Evolutionary conservation across 2,329 filamentous ascomycete species (phyloP).

Genomic region (Scedosporium minutisporum): DNA sequence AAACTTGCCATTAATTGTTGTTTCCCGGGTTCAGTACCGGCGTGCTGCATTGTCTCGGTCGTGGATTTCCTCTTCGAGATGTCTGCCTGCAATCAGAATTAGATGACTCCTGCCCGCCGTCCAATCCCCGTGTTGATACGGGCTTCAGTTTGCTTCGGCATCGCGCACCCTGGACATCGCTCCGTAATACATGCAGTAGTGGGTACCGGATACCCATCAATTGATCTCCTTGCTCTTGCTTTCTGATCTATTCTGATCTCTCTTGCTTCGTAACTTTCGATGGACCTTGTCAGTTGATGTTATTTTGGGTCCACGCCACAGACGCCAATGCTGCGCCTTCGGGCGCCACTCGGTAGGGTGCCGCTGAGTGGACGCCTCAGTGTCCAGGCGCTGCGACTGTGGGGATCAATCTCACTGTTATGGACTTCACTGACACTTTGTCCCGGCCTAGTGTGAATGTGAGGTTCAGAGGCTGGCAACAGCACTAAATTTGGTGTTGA

Average conservation of each 20-base stretch:
- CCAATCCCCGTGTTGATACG: background rate
- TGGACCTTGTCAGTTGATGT: background rate
- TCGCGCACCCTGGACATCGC: background rate
- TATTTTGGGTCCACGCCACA: background rate
- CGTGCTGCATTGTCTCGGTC: background rate
- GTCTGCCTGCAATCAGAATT: background rate
- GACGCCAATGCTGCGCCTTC: constrained; percentile 1
- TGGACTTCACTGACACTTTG: no score
- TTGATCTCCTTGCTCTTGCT: background rate
- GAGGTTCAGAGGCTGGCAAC: no score
- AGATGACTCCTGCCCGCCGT: background rate
- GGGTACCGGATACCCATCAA: background rate
- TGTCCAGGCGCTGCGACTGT: background rate
- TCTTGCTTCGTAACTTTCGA: background rate
- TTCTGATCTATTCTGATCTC: background rate
- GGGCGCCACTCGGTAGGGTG: background rate
- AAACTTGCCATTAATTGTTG: background rate
- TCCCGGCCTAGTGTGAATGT: no score
- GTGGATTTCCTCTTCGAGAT: background rate
- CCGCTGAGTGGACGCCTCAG: background rate
- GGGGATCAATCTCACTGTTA: background rate
- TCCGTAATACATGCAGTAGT: background rate
- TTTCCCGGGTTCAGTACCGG: background rate
- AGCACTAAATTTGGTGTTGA: no score
- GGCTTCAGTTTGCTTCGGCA: background rate